Conservation (phyloP, 1,284 basidiomycete species). For the Ceratobasidium sp. region DNA sequence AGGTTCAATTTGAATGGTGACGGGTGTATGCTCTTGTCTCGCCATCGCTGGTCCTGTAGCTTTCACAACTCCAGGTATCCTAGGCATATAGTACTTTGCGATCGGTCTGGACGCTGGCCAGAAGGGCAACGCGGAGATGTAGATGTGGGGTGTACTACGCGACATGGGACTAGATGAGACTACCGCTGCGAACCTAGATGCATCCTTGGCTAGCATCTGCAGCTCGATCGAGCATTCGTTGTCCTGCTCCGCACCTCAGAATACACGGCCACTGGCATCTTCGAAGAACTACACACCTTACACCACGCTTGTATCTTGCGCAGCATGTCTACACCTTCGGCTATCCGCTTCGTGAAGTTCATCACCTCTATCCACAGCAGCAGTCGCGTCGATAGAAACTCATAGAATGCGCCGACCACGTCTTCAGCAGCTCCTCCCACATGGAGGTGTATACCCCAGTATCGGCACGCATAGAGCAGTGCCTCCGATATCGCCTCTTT, state of each 20-base stretch:
- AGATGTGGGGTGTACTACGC: conserved; percentile 9
- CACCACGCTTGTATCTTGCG: background rate
- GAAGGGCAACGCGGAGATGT: conserved; percentile 18
- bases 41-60: no score
- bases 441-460: no score
- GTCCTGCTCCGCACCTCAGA: background rate
- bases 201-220: background rate
- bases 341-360: background rate
- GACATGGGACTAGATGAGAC: background rate
- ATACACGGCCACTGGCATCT: no score
- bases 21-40: no score
- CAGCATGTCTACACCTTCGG: background rate
- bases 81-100: no score
- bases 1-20: no score
- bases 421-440: no score
- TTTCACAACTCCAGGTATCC: no score
- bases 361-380: background rate
- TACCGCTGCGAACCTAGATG: background rate
- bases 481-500: background rate
- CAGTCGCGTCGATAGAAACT: background rate
- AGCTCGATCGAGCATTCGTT: background rate
- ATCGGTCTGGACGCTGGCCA: background rate
- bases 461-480: no score
- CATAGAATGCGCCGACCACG: no score
- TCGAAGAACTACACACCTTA: background rate